Evolutionary conservation across 2,329 filamentous ascomycete species (phyloP), one percentile per base, ranked within the genome.

Genomic region (Paracamarosporium sp.): DNA sequence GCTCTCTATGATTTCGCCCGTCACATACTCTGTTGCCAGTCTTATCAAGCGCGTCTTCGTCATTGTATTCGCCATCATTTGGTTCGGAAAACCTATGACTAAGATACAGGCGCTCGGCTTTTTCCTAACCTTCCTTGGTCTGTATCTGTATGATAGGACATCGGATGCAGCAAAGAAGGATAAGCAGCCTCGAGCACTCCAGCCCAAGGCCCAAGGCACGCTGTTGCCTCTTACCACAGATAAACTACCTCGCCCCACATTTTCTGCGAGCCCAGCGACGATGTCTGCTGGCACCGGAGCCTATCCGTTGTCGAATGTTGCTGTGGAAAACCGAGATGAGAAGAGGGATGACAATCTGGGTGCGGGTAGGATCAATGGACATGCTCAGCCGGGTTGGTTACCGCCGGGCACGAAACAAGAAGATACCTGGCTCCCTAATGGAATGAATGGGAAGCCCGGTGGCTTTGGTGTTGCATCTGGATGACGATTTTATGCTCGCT

Each of bases 31-130:
- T 0, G 94, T 99, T 35, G 95, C 95, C 33, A 96, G 91, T 55
- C 82, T 99, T 60, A 95, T 99, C 78, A 99, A 99, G 80, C 90
- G 95, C 47, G 95, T 99, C 12, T 97, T 97, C 72, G 94, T 99
- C 70, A 97, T 99, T 68, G 86, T 95, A 57, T 90, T 97, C 67
- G 93, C 95, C 6, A 94, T 99, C 61, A 80, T 98, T 65, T 99
- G 95, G 95, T 99, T 98, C 79, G 90, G 92, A 63, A 97, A 89
- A 76, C 87, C 90, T 1, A 97, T 95, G 30, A 97, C 92, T 5
- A 84, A 83, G 15, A 77, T 96, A 15, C 95, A 99, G 77, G 92
- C 87, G 1, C 82, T 90, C 40, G 95, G 95, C 15, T 97, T 99
- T 69, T 85, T 80, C 4, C 85, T 99, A 44, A 99, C 95, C 0